Evolutionary conservation across 352 stramenopile genomes (phyloP), one percentile per base, ranked within the genome.

Genomic region (Plasmopara viticola): DNA sequence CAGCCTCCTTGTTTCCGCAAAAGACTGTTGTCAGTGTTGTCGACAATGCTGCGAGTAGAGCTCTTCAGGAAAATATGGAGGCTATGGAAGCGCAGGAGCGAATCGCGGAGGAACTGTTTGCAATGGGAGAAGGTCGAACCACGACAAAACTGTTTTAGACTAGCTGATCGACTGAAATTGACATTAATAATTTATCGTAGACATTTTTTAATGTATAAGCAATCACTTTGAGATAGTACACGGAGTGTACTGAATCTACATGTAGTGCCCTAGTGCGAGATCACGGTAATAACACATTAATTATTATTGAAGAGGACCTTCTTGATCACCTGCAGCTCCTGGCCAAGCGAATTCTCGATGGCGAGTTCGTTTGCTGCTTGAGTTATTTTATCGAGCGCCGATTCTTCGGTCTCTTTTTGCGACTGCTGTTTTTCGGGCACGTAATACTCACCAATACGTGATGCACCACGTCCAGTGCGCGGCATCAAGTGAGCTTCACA

Each of bases 231-330:
- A 9, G 13, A 15, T 41, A 41, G 3, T 41, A 15, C 37, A 41
- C 13, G 8, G 9, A 6, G 8, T 41, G n/a, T 12, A 35, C 31
- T 35, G 31, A 35, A 35, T 5, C 31, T 35, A 12, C 31, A 35
- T 35, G 10, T 35, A 12, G 10, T 35, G 31, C 31, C 31, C 5
- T 6, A 48, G 30, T 34, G 15, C 48, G 42, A 52, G 29, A 25
- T 29, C 18, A 31, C 20, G 20, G 20, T 25, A 25, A 25, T 25
- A 25, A 3, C 20, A 75, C 55, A 72, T 67, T 78, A 87, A 48
- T 85, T 84, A 61, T 81, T 74, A 55, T 95, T 93, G 48, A 95
- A 95, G 6, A 95, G 70, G 28, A 62, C 66, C 58, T 90, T 89
- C 60, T 95, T 95, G 14, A 74, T 70, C 33, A 92, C 62, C 64